Evolutionary conservation across 176 grass and related monocot genomes (phyloP).

Genomic region (Zoysia japonica): DNA sequence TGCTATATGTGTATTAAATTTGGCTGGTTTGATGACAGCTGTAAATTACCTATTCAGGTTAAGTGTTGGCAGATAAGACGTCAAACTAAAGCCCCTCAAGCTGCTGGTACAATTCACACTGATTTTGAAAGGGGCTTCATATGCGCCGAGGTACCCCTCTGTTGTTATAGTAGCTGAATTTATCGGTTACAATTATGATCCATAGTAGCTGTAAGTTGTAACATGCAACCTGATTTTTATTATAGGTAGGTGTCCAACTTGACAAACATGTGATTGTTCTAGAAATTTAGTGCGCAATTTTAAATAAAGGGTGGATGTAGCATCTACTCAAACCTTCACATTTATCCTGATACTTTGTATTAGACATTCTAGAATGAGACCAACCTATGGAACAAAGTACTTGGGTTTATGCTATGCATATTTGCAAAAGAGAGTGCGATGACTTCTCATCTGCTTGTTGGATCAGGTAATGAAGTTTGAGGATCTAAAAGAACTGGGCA

Average conservation of each 20-base stretch:
- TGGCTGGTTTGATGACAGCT: constrained; percentile 3
- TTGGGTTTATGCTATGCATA: background rate
- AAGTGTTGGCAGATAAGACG: constrained; percentile 99
- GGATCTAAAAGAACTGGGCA: constrained; percentile 86
- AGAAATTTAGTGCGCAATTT: background rate
- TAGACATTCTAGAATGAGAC: background rate
- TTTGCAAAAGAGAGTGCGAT: constrained; percentile 22
- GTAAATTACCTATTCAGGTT: constrained; percentile 56
- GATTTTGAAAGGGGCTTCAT: constrained; percentile 99
- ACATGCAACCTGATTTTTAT: constrained; percentile 1
- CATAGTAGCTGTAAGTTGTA: background rate
- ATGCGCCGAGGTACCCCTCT: constrained; percentile 73
- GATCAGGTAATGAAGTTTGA: constrained; percentile 97
- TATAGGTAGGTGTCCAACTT: background rate
- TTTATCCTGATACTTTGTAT: background rate
- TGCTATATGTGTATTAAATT: constrained; percentile 13
- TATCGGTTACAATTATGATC: background rate
- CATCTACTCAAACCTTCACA: background rate
- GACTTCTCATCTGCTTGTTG: constrained; percentile 23
- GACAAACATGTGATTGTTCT: background rate
- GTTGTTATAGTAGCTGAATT: background rate
- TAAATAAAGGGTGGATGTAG: background rate
- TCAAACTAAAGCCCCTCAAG: constrained; percentile 93
- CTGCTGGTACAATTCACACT: constrained; percentile 89
- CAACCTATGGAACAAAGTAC: background rate